Conservation (phyloP, 2,329 filamentous ascomycete genomes). For the Trichophyton equinum region DNA sequence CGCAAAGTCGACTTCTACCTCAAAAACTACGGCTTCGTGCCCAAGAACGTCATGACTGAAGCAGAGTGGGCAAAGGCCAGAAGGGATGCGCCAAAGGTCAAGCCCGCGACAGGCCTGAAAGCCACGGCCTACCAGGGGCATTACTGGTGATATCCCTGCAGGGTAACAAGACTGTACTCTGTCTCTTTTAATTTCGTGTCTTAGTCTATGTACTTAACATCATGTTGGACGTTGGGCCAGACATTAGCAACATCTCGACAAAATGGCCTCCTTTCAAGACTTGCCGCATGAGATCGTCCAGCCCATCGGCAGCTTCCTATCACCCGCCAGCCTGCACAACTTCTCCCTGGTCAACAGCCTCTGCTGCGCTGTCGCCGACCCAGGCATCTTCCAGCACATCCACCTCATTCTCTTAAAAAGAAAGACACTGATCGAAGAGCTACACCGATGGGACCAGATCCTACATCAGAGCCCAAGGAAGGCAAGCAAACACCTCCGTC, state of each 20-base stretch:
- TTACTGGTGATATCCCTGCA: not conserved
- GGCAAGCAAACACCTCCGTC: not conserved
- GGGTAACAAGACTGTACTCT: too few relatives aligned
- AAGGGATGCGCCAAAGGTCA: not conserved
- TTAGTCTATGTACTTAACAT: too few relatives aligned
- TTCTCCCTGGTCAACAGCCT: not conserved
- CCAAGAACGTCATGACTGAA: constrained; percentile 3
- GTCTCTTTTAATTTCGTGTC: too few relatives aligned
- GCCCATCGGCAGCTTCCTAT: not conserved
- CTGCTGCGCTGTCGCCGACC: not conserved
- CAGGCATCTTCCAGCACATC: not conserved
- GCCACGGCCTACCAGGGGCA: not conserved
- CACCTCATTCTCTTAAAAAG: not conserved
- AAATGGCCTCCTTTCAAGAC: not conserved
- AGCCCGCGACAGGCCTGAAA: not conserved
- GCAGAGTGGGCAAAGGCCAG: not conserved
- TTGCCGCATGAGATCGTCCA: not conserved
- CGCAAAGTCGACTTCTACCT: constrained; percentile 1
- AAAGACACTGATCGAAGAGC: not conserved
- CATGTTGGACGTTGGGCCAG: too few relatives aligned
- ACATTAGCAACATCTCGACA: too few relatives aligned
- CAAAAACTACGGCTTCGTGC: constrained; percentile 4
- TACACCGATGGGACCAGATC: not conserved
- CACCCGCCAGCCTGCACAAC: not conserved
- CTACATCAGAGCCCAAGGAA: not conserved